Evolutionary conservation across 1,139 yeast species (phyloP).

Genomic region (Diutina pseudorugosa): DNA sequence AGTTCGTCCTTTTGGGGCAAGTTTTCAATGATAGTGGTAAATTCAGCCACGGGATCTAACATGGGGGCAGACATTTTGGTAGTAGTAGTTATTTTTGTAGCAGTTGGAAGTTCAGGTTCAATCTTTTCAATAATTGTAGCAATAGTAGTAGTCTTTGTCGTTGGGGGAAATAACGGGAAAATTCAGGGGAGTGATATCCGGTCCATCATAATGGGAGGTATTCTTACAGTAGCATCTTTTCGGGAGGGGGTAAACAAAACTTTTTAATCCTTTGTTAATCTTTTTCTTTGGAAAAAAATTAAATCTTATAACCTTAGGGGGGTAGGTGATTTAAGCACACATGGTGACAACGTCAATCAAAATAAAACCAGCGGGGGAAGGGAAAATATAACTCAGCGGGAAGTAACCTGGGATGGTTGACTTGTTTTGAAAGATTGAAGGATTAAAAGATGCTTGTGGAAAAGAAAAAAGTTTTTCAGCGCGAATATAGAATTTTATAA

Average conservation of each 20-base stretch:
- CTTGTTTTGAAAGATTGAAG: background rate
- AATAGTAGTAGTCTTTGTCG: background rate
- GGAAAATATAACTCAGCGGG: background rate
- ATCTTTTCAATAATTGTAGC: slow-evolving; percentile 1
- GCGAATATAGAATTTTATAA: background rate
- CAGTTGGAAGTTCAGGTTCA: background rate
- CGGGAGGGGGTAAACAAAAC: background rate
- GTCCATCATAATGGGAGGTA: slow-evolving; percentile 1
- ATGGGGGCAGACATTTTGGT: slow-evolving; percentile 3
- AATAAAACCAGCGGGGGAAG: slow-evolving; percentile 4
- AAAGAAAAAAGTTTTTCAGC: background rate
- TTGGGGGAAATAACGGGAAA: background rate
- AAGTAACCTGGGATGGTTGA: background rate
- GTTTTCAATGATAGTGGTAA: slow-evolving; percentile 1
- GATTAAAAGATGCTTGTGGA: background rate
- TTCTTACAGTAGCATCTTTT: slow-evolving; percentile 3
- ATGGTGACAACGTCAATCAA: background rate
- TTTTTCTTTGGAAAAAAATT: background rate
- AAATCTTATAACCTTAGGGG: background rate
- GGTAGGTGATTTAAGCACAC: slow-evolving; percentile 1
- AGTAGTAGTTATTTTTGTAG: background rate
- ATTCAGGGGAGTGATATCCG: slow-evolving; percentile 1
- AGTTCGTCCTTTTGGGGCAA: background rate
- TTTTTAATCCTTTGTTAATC: background rate
- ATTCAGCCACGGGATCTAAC: slow-evolving; percentile 3